Evolutionary conservation across 257 asterid species (phyloP).

Genomic region (Vinca minor): DNA sequence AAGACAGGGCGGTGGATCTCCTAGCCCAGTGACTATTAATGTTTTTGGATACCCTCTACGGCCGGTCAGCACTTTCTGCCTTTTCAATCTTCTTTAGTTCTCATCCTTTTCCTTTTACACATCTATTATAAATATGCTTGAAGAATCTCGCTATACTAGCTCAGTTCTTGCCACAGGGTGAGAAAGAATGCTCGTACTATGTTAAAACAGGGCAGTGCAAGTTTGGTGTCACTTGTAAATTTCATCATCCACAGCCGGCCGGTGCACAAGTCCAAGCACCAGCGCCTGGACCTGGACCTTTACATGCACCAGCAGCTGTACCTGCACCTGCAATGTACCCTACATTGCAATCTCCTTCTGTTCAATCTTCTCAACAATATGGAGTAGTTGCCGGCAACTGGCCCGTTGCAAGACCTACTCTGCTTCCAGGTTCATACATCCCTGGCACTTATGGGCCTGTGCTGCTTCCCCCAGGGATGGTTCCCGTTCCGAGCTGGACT

Average conservation of each 20-base stretch:
- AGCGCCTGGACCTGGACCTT: conserved; percentile 42
- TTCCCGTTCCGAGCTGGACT: conserved; percentile 77
- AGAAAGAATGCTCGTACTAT: conserved; percentile 81
- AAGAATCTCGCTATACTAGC: conserved; percentile 19
- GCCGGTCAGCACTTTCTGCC: conserved; percentile 44
- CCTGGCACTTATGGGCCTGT: conserved; percentile 68
- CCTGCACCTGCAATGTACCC: conserved; percentile 52
- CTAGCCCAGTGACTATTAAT: conserved; percentile 49
- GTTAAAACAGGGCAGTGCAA: conserved; percentile 87
- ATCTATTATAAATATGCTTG: conserved; percentile 13
- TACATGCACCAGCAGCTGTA: conserved; percentile 40
- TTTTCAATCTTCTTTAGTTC: conserved; percentile 11
- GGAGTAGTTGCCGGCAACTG: conserved; percentile 79
- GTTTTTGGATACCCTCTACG: conserved; percentile 78
- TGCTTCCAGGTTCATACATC: conserved; percentile 66
- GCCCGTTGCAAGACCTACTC: conserved; percentile 65
- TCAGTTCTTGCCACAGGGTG: conserved; percentile 61
- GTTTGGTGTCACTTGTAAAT: conserved; percentile 87
- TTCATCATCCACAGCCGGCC: conserved; percentile 91
- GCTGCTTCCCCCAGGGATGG: conserved; percentile 71
- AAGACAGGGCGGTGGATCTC: conserved; percentile 66
- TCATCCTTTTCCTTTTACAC: conserved; percentile 8
- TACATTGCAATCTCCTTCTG: conserved; percentile 48
- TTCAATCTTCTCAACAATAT: conserved; percentile 77
- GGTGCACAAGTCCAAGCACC: conserved; percentile 45